Base-by-base conservation (phyloP, 2,329 filamentous ascomycete genomes). In the Hypoxylon sp. region DNA sequence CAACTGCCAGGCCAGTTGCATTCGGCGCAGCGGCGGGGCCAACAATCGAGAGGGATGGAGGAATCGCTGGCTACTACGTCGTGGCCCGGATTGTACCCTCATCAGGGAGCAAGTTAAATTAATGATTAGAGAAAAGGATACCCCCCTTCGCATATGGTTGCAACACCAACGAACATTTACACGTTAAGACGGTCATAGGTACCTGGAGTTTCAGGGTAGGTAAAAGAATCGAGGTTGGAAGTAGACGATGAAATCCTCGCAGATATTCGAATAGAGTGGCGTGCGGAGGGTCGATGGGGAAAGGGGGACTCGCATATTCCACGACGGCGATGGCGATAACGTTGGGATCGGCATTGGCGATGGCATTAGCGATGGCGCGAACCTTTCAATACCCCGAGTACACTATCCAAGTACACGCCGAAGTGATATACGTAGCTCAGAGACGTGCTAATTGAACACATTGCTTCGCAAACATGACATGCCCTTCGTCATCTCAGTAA, bases 21-120 rank as follows among this genome's bases (percentile, higher is more conserved):
- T 18, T 64, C 63, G 17, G 56, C 64, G 48, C 65, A 67, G 46
- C 74, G 75, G 48, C 76, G 72, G 48, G 54, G 48, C 27, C 75
- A 74, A 38, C 70, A 71, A 54, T 64, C 69, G 26, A 70, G 75
- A 40, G 74, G 79, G 31, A 79, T 82, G 62, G 79, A 82, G 51
- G 79, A 81, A 31, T 79, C 83, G 70, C 77, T 83, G 71, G 77
- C 77, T 50, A 70, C 63, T 55, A 56, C 69, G 42, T 65, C 68
- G 24, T 73, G 70, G 71, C 67, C 68, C 54, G 67, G 66, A 42
- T 63, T 72, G 60, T 72, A 71, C 57, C 65, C 69, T 40, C 63
- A 67, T 24, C 66, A 66, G 37, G 65, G 64, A 56, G 65, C 67
- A 62, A 60, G 66, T 24, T 69, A 60, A 63, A 57, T 53, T 62